phyloP scores from a whole-genome alignment of 345 rosid species.

The Eucalyptus shirleyi region DNA sequence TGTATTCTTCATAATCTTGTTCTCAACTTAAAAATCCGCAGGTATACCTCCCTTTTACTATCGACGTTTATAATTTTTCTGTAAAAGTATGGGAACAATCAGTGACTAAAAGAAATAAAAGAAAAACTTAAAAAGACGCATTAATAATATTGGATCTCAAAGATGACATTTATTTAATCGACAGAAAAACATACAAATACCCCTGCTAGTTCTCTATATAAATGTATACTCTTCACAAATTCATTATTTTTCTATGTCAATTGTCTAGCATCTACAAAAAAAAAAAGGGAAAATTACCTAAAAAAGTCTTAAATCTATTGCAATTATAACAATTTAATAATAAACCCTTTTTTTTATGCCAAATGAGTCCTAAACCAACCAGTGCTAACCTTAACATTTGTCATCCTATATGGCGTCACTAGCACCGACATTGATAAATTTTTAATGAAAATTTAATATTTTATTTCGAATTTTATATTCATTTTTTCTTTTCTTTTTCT shows the following conservation, averaged over 20 bases:
- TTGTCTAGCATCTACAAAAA: neutral
- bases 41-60: neutral
- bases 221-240: neutral
- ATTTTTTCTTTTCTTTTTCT: too few species aligned
- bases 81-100: neutral
- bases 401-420: neutral
- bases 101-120: neutral
- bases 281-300: too few species aligned
- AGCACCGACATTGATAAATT: fast-evolving
- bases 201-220: neutral
- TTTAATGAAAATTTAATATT: too few species aligned
- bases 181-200: neutral
- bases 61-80: neutral
- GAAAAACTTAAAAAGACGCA: neutral
- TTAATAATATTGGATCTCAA: neutral
- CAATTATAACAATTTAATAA: too few species aligned
- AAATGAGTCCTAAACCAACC: too few species aligned
- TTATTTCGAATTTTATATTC: too few species aligned
- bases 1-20: neutral
- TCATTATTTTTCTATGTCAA: too few species aligned
- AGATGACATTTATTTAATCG: neutral
- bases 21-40: neutral
- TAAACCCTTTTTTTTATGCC: too few species aligned
- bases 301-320: neutral
- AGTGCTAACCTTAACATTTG: too few species aligned